phyloP scores from a whole-genome alignment of 1,284 basidiomycete species.

The Inonotus hispidus region DNA sequence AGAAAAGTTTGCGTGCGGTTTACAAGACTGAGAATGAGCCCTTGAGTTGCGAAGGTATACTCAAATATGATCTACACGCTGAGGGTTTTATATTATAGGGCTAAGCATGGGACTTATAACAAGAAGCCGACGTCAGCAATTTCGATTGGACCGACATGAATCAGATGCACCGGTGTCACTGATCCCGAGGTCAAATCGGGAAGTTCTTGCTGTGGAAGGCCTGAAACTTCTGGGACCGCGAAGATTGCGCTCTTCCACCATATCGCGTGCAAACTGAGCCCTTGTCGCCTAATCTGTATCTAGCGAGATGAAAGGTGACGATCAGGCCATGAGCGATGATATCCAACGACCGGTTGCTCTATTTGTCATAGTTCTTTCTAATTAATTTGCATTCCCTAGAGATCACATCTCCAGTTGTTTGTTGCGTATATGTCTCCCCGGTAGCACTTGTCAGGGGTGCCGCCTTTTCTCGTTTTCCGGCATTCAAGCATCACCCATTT shows the following conservation, averaged over 20 bases:
- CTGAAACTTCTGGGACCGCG: background rate
- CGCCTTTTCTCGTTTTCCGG: background rate
- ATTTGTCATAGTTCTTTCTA: slow-evolving; percentile 6
- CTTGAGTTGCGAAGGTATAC: background rate
- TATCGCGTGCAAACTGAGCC: slow-evolving; percentile 3
- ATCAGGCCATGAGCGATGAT: slow-evolving; percentile 9
- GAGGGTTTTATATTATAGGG: background rate
- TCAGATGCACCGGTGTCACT: slow-evolving; percentile 8
- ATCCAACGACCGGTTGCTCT: background rate
- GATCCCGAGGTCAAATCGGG: slow-evolving; percentile 5
- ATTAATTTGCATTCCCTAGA: background rate
- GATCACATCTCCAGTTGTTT: background rate
- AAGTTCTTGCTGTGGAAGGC: slow-evolving; percentile 1
- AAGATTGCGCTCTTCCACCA: slow-evolving; percentile 6
- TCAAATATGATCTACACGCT: background rate
- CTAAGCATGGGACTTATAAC: slow-evolving; percentile 3
- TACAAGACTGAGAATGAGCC: background rate
- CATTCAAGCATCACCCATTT: slow-evolving; percentile 2
- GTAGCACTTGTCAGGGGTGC: background rate
- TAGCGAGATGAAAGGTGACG: slow-evolving; percentile 4
- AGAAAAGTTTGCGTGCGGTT: background rate
- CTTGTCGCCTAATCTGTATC: slow-evolving; percentile 5
- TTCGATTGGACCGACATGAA: slow-evolving; percentile 14
- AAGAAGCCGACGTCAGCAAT: slow-evolving; percentile 12
- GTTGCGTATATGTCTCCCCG: background rate